These are phyloP conservation scores for Vitis hybrid DNA, from an alignment of 177 flowering plant species.

Conservation along the genomic window DNA sequence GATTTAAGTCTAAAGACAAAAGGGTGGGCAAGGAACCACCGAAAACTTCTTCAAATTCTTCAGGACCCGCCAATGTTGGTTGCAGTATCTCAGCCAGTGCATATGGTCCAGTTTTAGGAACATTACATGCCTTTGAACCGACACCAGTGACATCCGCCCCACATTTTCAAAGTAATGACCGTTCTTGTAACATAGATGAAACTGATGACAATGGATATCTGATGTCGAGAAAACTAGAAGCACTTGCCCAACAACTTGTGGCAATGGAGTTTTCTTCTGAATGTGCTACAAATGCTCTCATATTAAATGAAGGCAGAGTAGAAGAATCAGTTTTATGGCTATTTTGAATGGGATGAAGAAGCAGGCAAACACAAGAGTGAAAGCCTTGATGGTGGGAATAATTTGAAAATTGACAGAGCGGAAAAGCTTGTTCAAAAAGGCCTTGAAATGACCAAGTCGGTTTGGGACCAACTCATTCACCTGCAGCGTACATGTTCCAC, in stretches of 20 bases:
- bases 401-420: conserved; percentile 71
- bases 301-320: conserved; percentile 70
- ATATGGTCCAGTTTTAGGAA: conserved; percentile 66
- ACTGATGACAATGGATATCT: conserved; percentile 22
- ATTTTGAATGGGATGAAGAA: conserved; percentile 58
- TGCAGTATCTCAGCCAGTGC: conserved; percentile 52
- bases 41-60: conserved; percentile 48
- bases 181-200: conserved; percentile 66
- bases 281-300: conserved; percentile 82
- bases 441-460: no score
- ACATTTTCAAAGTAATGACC: conserved; percentile 51
- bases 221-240: conserved; percentile 78
- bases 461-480: no score
- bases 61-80: conserved; percentile 32
- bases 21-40: conserved; percentile 52
- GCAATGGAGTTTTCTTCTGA: conserved; percentile 84
- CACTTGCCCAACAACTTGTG: conserved; percentile 74
- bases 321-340: conserved; percentile 84
- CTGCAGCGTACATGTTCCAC: no score
- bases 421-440: conserved; percentile 62
- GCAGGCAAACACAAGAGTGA: conserved; percentile 28
- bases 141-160: conserved; percentile 37
- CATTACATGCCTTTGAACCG: conserved; percentile 66
- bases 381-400: conserved; percentile 35
- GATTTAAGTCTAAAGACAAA: conserved; percentile 63